phyloP scores from a whole-genome alignment of 805 yeast genomes.

The Metschnikowia sp. region DNA sequence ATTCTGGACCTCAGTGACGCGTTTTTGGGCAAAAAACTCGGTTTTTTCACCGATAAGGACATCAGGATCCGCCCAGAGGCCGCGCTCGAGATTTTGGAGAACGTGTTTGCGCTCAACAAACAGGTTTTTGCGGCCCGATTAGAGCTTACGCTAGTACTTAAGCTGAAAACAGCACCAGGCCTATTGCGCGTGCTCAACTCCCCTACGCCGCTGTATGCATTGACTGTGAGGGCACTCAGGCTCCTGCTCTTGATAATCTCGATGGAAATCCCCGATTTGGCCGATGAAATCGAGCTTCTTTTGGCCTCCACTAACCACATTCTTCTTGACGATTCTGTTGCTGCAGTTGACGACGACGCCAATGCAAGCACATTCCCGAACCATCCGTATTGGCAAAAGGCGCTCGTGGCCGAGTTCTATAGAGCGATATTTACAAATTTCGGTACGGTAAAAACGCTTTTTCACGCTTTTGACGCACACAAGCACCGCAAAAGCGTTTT shows the following conservation, averaged over 20 bases:
- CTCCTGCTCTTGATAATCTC: slow-evolving; percentile 60
- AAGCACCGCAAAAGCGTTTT: slow-evolving; percentile 58
- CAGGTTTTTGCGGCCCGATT: slow-evolving; percentile 50
- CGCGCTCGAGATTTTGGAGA: slow-evolving; percentile 82
- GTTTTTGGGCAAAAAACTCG: slow-evolving; percentile 55
- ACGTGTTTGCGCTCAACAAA: slow-evolving; percentile 63
- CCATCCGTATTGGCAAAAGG: slow-evolving; percentile 59
- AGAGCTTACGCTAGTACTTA: slow-evolving; percentile 64
- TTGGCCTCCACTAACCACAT: slow-evolving; percentile 71
- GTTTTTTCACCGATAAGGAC: slow-evolving; percentile 47
- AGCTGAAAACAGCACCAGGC: slow-evolving; percentile 72
- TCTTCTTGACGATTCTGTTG: slow-evolving; percentile 52
- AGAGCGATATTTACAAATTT: slow-evolving; percentile 58
- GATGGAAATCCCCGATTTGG: slow-evolving; percentile 55
- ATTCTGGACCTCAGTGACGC: slow-evolving; percentile 71
- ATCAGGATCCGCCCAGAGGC: slow-evolving; percentile 55
- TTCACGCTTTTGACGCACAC: slow-evolving; percentile 55
- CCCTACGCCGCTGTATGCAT: slow-evolving; percentile 56
- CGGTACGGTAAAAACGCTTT: slow-evolving; percentile 48
- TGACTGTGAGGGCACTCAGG: slow-evolving; percentile 72
- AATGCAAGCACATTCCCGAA: not conserved
- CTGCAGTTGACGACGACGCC: slow-evolving; percentile 28
- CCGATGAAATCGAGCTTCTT: slow-evolving; percentile 78
- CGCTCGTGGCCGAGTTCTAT: slow-evolving; percentile 70
- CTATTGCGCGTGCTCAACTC: slow-evolving; percentile 60